Evolutionary conservation across 176 grass and related monocot species (phyloP).

Genomic region (Oryza nivara): DNA sequence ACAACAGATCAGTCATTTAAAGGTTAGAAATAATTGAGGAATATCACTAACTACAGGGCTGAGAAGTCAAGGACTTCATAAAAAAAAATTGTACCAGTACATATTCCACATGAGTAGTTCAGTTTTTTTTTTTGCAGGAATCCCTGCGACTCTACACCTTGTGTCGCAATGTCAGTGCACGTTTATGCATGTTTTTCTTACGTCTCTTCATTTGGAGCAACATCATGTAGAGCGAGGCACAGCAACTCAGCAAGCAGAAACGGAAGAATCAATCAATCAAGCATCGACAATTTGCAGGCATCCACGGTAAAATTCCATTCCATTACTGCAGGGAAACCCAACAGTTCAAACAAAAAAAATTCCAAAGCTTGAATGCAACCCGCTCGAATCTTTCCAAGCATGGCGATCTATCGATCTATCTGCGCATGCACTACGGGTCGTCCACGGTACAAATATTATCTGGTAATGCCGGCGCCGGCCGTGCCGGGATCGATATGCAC

Average conservation of each 20-base stretch:
- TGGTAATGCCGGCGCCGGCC: neutral
- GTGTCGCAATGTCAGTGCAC: no score
- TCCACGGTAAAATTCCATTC: neutral
- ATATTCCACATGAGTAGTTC: neutral
- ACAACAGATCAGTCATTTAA: no score
- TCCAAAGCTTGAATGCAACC: neutral
- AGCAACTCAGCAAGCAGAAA: neutral
- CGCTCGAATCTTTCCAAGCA: constrained; percentile 1
- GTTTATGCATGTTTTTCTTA: no score
- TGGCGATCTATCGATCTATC: neutral
- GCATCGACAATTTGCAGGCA: neutral
- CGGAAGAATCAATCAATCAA: neutral
- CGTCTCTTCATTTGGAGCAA: no score
- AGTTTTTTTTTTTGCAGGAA: no score
- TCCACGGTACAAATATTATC: no score
- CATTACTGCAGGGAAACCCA: neutral
- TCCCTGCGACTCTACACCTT: no score
- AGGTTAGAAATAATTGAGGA: no score
- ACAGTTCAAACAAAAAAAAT: neutral
- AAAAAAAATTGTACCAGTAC: no score
- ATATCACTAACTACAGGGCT: no score
- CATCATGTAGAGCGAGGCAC: neutral
- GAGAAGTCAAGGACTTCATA: no score
- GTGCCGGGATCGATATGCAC: neutral
- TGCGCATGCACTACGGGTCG: neutral